Base-by-base conservation (phyloP, 345 rosid genomes). In the Raphanus sativus region DNA sequence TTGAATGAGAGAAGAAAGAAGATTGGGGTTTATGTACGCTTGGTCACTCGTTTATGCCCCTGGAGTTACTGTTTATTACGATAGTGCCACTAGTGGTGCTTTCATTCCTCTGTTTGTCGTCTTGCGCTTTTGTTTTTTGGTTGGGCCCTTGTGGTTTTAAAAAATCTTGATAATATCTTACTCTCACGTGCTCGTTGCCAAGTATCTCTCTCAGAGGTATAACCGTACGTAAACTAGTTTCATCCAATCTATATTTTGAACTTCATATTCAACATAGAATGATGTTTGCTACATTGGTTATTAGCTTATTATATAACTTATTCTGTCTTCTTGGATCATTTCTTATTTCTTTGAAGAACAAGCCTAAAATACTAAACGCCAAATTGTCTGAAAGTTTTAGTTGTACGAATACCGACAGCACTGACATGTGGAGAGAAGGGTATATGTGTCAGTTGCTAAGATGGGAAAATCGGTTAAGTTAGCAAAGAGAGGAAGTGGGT, bases 11-110 rank as follows among this genome's bases (percentile, higher is more conserved):
- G 30, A 21, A 54, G 17, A 29, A 33, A 11, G 70, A 63, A 25
- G 45, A 16, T 52, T 68, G 74, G 70, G 84, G 82, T 78, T 66
- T 78, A 88, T 84, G 91, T 86, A 90, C 67, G 48, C 70, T 28
- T 17, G 59, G 12, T 6, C 17, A 40, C 65, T 82, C 4, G 32
- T 13, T 10, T 15, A 6, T 80, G 61, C 81, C 86, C 88, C 79
- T 73, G 65, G 3, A 63, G 6, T 61, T 83, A 67, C 1, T 0
- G 0, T 0, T 77, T 82, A 82, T 71, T 85, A 83, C 94, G 48
- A 9, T 71, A 7, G 0, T 65, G 71, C 91, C 91, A 86, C 72
- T 74, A 2, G 2, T 67, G 59, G 38, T 65, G 50, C 34, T 66
- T 34, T 78, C 67, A 28, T 78, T 65, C 72, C 5, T 56, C 9